phyloP scores from a whole-genome alignment of 495 filamentous ascomycete genomes.

The Rusavskia elegans region DNA sequence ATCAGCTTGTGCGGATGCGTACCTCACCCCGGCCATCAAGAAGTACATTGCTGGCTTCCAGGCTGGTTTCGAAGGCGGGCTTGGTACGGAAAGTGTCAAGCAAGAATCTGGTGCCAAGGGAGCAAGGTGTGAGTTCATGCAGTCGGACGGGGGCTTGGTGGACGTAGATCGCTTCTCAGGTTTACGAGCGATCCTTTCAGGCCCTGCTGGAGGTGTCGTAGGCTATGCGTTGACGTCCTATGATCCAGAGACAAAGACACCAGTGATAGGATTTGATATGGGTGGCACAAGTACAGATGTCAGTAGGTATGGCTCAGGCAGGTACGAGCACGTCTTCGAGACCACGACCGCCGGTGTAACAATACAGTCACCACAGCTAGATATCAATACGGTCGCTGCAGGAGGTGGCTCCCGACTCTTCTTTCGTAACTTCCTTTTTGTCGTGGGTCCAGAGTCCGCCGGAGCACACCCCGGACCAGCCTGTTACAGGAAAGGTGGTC shows the following conservation, averaged over 20 bases:
- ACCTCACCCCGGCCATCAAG: slow-evolving; percentile 88
- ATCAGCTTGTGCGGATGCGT: slow-evolving; percentile 88
- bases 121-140: slow-evolving; percentile 36
- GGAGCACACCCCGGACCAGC: slow-evolving; percentile 87
- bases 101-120: slow-evolving; percentile 49
- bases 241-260: slow-evolving; percentile 69
- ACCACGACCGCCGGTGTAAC: slow-evolving; percentile 92
- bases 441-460: slow-evolving; percentile 90
- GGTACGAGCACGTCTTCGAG: slow-evolving; percentile 94
- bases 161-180: slow-evolving; percentile 42
- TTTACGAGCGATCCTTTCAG: slow-evolving; percentile 41
- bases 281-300: slow-evolving; percentile 91
- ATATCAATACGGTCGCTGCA: slow-evolving; percentile 95
- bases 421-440: slow-evolving; percentile 84
- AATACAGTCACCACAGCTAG: slow-evolving; percentile 86
- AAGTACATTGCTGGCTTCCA: slow-evolving; percentile 89
- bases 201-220: slow-evolving; percentile 57
- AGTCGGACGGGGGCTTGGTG: slow-evolving; percentile 39
- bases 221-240: slow-evolving; percentile 91
- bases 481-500: slow-evolving; percentile 89
- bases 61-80: slow-evolving; percentile 36
- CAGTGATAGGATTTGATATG: slow-evolving; percentile 97
- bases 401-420: slow-evolving; percentile 83
- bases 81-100: slow-evolving; percentile 29
- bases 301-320: slow-evolving; percentile 71